Base-by-base conservation (phyloP, 148 eudicot species). In the Bassia scoparia region DNA sequence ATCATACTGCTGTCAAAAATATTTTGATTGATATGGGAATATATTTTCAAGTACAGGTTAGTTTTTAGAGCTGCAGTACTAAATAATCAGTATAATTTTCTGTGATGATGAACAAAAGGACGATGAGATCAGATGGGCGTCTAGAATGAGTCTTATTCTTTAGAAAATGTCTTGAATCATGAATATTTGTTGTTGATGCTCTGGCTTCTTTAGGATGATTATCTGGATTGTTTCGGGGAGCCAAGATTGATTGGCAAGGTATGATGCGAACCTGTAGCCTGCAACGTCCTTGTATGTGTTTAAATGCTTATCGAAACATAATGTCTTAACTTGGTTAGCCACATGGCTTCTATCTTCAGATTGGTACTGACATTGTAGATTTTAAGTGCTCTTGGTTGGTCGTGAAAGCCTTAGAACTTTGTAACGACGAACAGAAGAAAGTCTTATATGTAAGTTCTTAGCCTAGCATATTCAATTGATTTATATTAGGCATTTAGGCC, bases 301-400 rank as follows among this genome's bases (percentile, higher is more conserved):
- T 77, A 26, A 34, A 21, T 41, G 23, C 23, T 29, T 33, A 33
- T 73, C 52, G 49, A 7, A 26, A 43, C n/a, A n/a, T n/a, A n/a
- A n/a, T 44, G 44, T 73, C 74, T 59, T 53, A 66, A 26, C 61
- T 58, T 58, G n/a, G n/a, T n/a, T n/a, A n/a, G n/a, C n/a, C n/a
- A n/a, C 49, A 14, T 68, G n/a, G 53, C 68, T 48, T 29, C 23
- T 2, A 59, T 16, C 34, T 71, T 77, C 87, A 92, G 97, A 89
- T 89, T 77, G 97, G 97, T 60, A 89, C 97, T 18, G 95, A 92
- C 75, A 86, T 92, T 70, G 88, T 88, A 83, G 95, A 92, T 73
- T 92, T 81, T 49, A 92, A 89, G 84, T 92, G 97, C 77, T 89
- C 97, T 55, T 92, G 97, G 97, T 74, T 92, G 81, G 97, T 88